Conservation (phyloP, 2,329 filamentous ascomycete species). For the Calycina herbarum region DNA sequence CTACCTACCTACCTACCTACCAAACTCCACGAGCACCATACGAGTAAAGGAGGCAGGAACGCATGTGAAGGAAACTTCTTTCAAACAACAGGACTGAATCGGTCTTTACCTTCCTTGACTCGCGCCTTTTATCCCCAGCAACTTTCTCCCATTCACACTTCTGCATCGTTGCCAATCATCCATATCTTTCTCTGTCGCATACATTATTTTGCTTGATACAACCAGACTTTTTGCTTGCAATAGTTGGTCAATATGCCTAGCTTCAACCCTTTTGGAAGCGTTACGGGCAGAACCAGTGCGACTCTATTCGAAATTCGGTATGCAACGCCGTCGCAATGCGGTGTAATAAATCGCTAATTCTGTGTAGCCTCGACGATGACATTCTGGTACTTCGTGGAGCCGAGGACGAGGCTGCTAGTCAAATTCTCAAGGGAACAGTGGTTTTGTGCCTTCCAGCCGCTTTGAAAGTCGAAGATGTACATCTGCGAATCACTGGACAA, state of each 20-base stretch:
- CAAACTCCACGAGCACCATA: background rate
- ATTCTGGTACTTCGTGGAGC: conserved; percentile 77
- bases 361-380: conserved; percentile 68
- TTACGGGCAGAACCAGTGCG: conserved; percentile 36
- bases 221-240: conserved; percentile 5
- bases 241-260: conserved; percentile 33
- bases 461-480: conserved; percentile 71
- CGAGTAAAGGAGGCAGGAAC: background rate
- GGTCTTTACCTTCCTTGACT: conserved; percentile 10
- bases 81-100: background rate
- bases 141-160: conserved; percentile 7
- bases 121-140: conserved; percentile 1
- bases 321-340: conserved; percentile 13
- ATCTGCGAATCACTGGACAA: conserved; percentile 69
- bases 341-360: conserved; percentile 17
- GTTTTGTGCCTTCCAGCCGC: conserved; percentile 71
- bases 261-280: conserved; percentile 38
- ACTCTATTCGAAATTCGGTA: conserved; percentile 42
- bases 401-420: conserved; percentile 73
- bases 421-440: conserved; percentile 70
- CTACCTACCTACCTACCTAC: background rate
- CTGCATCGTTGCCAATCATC: background rate
- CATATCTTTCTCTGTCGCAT: background rate
- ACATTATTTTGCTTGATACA: background rate
- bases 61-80: conserved; percentile 2